phyloP scores from a whole-genome alignment of 2,329 filamentous ascomycete genomes.

The Penicillium glabrum region DNA sequence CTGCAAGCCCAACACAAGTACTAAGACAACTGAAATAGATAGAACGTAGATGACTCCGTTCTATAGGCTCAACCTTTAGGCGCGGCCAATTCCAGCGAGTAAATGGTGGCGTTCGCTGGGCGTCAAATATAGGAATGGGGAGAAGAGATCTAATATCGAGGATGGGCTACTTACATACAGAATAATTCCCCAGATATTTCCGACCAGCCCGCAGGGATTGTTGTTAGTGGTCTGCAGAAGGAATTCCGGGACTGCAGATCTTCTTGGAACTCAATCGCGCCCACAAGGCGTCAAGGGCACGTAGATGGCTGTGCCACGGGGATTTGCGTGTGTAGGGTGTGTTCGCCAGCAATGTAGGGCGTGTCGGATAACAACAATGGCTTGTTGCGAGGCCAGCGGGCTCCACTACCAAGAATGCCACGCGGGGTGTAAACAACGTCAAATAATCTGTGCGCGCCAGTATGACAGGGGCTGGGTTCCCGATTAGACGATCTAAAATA shows the following conservation, averaged over 20 bases:
- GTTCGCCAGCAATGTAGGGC: slow-evolving; percentile 23
- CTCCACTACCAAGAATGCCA: slow-evolving; percentile 19
- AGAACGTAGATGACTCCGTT: neutral
- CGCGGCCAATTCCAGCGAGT: neutral
- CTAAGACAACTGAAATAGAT: neutral
- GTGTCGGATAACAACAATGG: slow-evolving; percentile 6
- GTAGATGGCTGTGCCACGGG: neutral
- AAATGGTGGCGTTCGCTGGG: neutral
- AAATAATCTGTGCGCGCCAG: neutral
- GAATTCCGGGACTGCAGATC: slow-evolving; percentile 20
- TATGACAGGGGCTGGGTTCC: neutral
- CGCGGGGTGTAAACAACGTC: slow-evolving; percentile 11
- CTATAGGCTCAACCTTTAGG: neutral
- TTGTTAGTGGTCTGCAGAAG: slow-evolving; percentile 12
- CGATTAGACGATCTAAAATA: neutral
- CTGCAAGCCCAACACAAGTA: neutral
- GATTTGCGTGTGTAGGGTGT: neutral
- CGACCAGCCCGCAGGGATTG: slow-evolving; percentile 4
- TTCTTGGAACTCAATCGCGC: slow-evolving; percentile 7
- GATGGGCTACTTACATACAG: neutral
- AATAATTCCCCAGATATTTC: neutral
- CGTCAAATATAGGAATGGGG: neutral
- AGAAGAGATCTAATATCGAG: neutral
- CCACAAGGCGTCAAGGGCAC: neutral
- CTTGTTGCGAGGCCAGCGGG: slow-evolving; percentile 5